Percentiles rank a stretch among this genome's conserved stretches.
These are phyloP conservation scores for Trichosporon faecale DNA, from an alignment of 1,284 basidiomycete genomes.

Conservation along the genomic window DNA sequence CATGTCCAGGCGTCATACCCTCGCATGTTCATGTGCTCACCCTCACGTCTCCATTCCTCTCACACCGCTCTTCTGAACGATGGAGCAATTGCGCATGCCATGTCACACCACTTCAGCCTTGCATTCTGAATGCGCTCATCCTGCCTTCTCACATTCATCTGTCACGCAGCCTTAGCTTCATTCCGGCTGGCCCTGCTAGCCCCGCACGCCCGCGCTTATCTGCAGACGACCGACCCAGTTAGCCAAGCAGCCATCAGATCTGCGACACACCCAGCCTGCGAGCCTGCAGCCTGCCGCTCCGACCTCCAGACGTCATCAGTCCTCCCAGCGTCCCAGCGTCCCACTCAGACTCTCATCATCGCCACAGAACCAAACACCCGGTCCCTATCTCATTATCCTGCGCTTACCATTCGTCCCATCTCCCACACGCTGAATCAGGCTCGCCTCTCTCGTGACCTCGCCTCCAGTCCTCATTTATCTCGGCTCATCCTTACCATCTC, in stretches of 20 bases:
- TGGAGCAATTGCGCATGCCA: not conserved
- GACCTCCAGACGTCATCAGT: not conserved
- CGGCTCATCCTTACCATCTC: not conserved
- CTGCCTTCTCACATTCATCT: constrained; percentile 8
- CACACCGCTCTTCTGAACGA: too few species aligned
- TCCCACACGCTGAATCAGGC: not conserved
- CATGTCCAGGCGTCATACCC: not conserved
- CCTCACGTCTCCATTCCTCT: not conserved
- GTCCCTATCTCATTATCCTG: not conserved
- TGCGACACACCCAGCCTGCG: not conserved
- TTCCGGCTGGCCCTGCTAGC: not conserved
- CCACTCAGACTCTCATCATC: too few species aligned
- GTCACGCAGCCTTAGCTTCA: not conserved
- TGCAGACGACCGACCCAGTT: not conserved
- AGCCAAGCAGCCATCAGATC: not conserved
- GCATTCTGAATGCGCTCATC: not conserved
- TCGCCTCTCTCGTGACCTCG: not conserved
- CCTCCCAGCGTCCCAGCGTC: not conserved
- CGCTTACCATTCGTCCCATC: not conserved
- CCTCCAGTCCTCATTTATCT: not conserved
- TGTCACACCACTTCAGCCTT: not conserved
- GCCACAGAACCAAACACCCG: not conserved
- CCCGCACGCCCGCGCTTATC: not conserved
- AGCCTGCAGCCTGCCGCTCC: not conserved
- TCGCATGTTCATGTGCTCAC: not conserved